Evolutionary conservation across 1,284 basidiomycete species (phyloP).

Genomic region (Sanghuangporus sanghuang): DNA sequence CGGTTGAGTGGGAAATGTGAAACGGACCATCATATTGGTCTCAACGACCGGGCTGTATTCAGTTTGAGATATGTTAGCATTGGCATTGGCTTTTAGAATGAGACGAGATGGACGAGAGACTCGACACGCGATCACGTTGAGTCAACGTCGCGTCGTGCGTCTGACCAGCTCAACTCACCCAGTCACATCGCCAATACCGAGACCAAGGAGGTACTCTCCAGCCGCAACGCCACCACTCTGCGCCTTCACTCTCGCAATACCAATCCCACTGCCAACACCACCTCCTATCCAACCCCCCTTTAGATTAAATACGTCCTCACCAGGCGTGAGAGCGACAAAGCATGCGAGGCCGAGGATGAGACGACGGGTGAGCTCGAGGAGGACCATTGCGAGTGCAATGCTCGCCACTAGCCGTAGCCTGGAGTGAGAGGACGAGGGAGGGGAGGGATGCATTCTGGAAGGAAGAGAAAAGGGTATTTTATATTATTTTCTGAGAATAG

Average conservation of each 20-base stretch:
- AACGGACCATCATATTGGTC: constrained; percentile 69
- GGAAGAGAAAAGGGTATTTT: not conserved
- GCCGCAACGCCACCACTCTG: not conserved
- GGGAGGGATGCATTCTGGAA: not conserved
- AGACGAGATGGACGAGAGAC: not conserved
- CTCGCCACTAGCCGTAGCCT: not conserved
- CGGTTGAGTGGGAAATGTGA: not conserved
- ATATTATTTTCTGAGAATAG: not conserved
- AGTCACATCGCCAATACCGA: constrained; percentile 64
- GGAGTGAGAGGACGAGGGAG: not conserved
- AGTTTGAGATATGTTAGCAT: constrained; percentile 3
- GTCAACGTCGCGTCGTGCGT: not conserved
- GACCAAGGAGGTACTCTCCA: constrained; percentile 19
- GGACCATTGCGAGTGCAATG: not conserved
- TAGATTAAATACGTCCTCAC: not conserved
- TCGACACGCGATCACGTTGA: constrained; percentile 10
- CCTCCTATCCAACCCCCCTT: not conserved
- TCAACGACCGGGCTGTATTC: constrained; percentile 60
- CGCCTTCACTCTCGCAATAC: not conserved
- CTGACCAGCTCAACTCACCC: constrained; percentile 39
- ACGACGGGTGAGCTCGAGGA: not conserved
- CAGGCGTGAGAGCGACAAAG: not conserved
- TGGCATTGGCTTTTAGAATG: not conserved
- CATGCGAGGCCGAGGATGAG: not conserved
- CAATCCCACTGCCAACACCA: not conserved